Evolutionary conservation across 208 protist species (phyloP).

Genomic region (Porcisia hertigi): DNA sequence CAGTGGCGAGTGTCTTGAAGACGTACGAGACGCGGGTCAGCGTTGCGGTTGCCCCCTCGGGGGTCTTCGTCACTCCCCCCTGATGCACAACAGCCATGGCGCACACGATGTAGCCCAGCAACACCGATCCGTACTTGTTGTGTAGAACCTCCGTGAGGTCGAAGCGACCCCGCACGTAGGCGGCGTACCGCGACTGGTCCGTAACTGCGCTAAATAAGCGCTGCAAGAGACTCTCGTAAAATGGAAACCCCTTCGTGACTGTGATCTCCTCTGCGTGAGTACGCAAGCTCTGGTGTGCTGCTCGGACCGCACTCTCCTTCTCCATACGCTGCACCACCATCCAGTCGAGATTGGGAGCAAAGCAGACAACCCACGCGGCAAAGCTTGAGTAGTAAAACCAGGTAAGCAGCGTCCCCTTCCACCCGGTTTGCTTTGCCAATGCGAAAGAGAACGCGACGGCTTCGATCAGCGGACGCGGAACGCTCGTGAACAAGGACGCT

Average conservation of each 20-base stretch:
- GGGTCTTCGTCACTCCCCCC: not conserved
- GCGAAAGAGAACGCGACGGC: constrained; percentile 51
- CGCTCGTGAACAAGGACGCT: constrained; percentile 36
- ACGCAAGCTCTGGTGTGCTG: constrained; percentile 51
- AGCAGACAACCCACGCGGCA: constrained; percentile 21
- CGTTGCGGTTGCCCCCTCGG: constrained; percentile 13
- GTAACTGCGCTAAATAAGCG: constrained; percentile 44
- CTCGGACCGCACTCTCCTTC: constrained; percentile 48
- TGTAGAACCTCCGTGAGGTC: constrained; percentile 52
- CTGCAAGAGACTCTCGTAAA: constrained; percentile 43
- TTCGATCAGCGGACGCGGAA: constrained; percentile 61
- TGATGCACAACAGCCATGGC: constrained; percentile 32
- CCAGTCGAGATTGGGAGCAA: constrained; percentile 49
- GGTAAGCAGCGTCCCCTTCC: constrained; percentile 26
- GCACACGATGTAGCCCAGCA: constrained; percentile 52
- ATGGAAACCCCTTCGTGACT: constrained; percentile 42
- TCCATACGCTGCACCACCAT: constrained; percentile 48
- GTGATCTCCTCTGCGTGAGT: constrained; percentile 65
- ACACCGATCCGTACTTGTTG: constrained; percentile 57
- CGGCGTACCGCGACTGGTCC: constrained; percentile 45
- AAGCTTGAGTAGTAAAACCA: constrained; percentile 55
- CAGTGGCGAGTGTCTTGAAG: constrained; percentile 49
- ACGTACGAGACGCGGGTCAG: constrained; percentile 35
- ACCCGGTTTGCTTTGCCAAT: constrained; percentile 36
- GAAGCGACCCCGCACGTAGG: constrained; percentile 58